Evolutionary conservation across 2,329 filamentous ascomycete genomes (phyloP), one percentile per base, ranked within the genome.

Genomic region (Moelleriella libera): DNA sequence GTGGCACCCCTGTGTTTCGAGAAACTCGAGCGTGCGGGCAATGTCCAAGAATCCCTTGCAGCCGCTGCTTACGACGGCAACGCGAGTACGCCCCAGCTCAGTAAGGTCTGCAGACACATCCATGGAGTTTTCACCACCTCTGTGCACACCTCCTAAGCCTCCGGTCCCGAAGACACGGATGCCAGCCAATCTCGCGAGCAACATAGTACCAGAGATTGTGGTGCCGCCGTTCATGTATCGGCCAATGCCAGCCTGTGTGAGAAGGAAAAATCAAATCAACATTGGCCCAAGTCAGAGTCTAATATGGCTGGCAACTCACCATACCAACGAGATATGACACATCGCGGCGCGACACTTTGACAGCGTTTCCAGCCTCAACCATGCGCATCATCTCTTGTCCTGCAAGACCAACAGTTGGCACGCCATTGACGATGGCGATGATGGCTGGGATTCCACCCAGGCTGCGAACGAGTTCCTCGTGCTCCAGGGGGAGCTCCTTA

Each of bases 41-140:
- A 96, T 88, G 60, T 98, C 92, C 39, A 98, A 72, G 63, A 98
- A 97, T 52, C 90, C 92, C 68, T 98, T 98, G 68, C 88, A 94
- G 11, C 92, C 92, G 53, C 85, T 88, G 63, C 83, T 85, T 46
- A 98, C 72, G 2, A 98, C 89, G 30, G 89, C 83, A 46, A 98
- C 83, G 9, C 86, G 80, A 6, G 89, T 96, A 49, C 88, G 77
- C 12, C 92, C 89, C 45, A 98, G 77, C 70, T 97, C 92, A 4
- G 87, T 96, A 51, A 98, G 73, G 65, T 98, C 92, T 41, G 92
- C 90, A 51, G 90, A 97, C 52, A 98, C 79, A 61, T 98, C 92
- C 81, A 97, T 83, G 6, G 84, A 85, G 54, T 75, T 75, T 62
- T 96, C 83, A 44, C 82, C 92, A 47, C 87, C 89, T 43, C 89